Conservation (phyloP, 2,329 filamentous ascomycete genomes). For the Nigrospora oryzae region DNA sequence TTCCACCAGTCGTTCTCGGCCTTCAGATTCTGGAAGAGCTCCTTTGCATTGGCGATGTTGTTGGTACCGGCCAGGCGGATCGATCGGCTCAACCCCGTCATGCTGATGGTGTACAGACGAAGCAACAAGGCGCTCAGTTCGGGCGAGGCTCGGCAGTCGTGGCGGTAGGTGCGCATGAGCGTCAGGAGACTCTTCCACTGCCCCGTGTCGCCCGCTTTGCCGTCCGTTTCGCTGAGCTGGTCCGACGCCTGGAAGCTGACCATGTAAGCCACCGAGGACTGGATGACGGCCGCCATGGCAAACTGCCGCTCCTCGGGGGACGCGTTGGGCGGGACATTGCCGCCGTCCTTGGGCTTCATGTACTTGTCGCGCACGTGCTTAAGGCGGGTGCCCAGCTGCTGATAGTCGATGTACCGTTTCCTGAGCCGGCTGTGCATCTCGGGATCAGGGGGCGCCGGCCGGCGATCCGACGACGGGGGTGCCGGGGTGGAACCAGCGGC, state of each 20-base stretch:
- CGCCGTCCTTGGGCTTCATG: conserved; percentile 14
- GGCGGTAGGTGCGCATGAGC: conserved; percentile 13
- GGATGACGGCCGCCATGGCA: conserved; percentile 19
- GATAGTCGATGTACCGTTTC: conserved; percentile 27
- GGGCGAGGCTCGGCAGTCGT: conserved; percentile 13
- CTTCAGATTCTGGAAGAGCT: conserved; percentile 12
- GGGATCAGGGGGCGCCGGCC: conserved; percentile 22
- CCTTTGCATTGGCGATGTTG: conserved; percentile 10
- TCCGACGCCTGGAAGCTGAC: conserved; percentile 42
- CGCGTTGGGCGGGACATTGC: neutral
- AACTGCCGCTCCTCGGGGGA: conserved; percentile 15
- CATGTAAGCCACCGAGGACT: conserved; percentile 33
- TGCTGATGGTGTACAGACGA: conserved; percentile 20
- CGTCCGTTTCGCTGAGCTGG: conserved; percentile 32
- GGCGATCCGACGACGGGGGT: conserved; percentile 21
- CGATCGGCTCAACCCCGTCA: conserved; percentile 13
- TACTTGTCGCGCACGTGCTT: conserved; percentile 48
- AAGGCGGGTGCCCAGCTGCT: conserved; percentile 35
- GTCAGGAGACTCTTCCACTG: conserved; percentile 15
- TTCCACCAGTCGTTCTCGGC: conserved; percentile 20
- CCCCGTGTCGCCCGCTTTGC: conserved; percentile 29
- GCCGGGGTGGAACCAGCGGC: conserved; percentile 33
- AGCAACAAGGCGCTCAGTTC: conserved; percentile 15
- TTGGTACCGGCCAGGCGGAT: conserved; percentile 11
- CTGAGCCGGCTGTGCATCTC: conserved; percentile 21